Conservation (phyloP, 371 early-diverging fungal genomes). For the Zopfochytrium polystomum region DNA sequence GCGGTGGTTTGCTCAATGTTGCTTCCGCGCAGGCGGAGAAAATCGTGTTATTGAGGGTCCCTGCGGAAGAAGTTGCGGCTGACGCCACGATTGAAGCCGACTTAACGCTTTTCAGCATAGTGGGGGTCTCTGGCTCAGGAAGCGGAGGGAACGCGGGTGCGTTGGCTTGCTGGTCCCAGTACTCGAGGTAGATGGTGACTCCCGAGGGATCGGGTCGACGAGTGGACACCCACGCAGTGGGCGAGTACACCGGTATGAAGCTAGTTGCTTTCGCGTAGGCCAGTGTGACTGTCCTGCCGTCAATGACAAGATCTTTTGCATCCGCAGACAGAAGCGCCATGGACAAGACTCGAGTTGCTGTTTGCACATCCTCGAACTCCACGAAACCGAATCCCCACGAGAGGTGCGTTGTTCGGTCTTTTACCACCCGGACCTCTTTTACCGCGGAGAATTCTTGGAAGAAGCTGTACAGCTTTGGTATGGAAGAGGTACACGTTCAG, state of each 20-base stretch:
- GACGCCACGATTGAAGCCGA: background rate
- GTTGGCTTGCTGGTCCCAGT: constrained; percentile 57
- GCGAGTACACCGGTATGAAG: constrained; percentile 54
- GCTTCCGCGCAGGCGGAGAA: background rate
- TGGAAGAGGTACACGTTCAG: background rate
- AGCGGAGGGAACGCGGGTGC: constrained; percentile 12
- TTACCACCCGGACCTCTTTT: constrained; percentile 42
- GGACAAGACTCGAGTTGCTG: background rate
- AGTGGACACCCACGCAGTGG: constrained; percentile 44
- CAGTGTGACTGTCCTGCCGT: constrained; percentile 36
- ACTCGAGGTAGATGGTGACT: constrained; percentile 28
- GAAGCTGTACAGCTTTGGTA: constrained; percentile 1
- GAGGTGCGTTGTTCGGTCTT: constrained; percentile 54
- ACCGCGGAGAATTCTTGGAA: constrained; percentile 12
- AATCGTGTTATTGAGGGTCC: background rate
- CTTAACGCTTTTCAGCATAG: too few species aligned
- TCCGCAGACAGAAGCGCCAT: constrained; percentile 6
- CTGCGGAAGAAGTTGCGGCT: background rate
- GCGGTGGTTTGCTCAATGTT: background rate
- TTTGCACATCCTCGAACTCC: constrained; percentile 43
- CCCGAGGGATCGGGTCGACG: constrained; percentile 30
- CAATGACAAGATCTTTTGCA: constrained; percentile 39
- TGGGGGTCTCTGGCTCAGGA: too few species aligned
- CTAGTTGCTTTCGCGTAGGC: constrained; percentile 51
- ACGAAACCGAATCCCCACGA: constrained; percentile 60